Evolutionary conservation across 2,329 filamentous ascomycete species (phyloP).

Genomic region (Fusarium sp.): DNA sequence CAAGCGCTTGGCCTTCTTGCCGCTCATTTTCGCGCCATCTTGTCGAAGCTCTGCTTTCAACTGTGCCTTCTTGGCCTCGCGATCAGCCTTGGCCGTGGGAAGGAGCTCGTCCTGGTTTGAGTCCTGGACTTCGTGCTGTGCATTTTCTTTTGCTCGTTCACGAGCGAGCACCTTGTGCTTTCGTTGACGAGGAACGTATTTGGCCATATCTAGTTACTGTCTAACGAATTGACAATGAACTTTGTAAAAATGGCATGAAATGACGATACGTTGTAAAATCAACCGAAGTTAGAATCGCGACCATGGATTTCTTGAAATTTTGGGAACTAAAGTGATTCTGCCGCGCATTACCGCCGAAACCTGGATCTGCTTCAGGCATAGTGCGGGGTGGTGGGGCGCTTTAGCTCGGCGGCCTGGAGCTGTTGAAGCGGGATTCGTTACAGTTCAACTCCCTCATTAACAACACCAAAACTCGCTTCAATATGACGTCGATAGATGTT

Average conservation of each 20-base stretch:
- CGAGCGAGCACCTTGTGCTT: conserved; percentile 78
- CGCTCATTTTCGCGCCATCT: conserved; percentile 67
- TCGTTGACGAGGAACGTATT: conserved; percentile 73
- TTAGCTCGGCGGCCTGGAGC: conserved; percentile 25
- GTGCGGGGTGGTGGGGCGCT: conserved; percentile 50
- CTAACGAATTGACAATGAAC: conserved; percentile 18
- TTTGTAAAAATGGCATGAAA: conserved; percentile 26
- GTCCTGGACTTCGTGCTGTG: conserved; percentile 55
- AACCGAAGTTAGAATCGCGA: conserved; percentile 22
- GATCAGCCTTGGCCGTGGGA: conserved; percentile 60
- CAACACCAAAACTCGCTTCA: conserved; percentile 9
- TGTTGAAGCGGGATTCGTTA: background rate
- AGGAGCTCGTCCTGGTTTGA: conserved; percentile 54
- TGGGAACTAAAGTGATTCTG: conserved; percentile 52
- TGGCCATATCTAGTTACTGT: conserved; percentile 57
- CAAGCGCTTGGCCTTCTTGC: conserved; percentile 75
- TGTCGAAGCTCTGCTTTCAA: conserved; percentile 66
- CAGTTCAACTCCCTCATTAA: conserved; percentile 29
- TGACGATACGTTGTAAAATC: conserved; percentile 27
- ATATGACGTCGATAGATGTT: conserved; percentile 58
- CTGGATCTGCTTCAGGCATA: conserved; percentile 50
- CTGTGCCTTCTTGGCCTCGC: conserved; percentile 66
- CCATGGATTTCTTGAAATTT: conserved; percentile 51
- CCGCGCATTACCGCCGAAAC: conserved; percentile 54
- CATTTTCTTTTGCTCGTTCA: conserved; percentile 63